These are phyloP conservation scores for Scheffersomyces stipitis DNA, from an alignment of 805 yeast genomes.

Conservation along the genomic window DNA sequence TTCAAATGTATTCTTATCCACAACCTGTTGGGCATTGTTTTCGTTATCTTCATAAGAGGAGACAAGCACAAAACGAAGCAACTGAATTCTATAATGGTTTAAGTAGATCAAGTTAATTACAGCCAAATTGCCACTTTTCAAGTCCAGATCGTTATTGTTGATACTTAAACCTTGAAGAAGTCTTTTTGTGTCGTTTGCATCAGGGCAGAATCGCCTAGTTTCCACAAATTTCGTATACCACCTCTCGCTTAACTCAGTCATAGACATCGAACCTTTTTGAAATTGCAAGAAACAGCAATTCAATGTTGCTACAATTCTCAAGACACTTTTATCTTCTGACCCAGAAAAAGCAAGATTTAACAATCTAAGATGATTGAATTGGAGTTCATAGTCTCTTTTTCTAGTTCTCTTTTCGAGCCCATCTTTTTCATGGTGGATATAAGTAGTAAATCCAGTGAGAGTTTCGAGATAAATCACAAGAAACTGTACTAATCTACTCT, in stretches of 20 bases:
- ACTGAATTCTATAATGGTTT: slow-evolving; percentile 16
- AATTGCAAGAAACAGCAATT: background rate
- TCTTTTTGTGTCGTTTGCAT: background rate
- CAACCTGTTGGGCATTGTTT: background rate
- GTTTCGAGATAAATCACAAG: background rate
- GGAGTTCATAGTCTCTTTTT: slow-evolving; percentile 19
- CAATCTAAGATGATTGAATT: slow-evolving; percentile 16
- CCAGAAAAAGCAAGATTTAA: slow-evolving; percentile 8
- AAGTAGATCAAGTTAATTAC: slow-evolving; percentile 10
- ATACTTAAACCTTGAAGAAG: slow-evolving; percentile 1
- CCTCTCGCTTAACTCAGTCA: background rate
- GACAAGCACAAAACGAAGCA: slow-evolving; percentile 8
- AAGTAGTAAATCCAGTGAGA: no score
- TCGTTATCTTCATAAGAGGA: slow-evolving; percentile 4
- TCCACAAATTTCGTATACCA: background rate
- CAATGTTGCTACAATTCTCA: slow-evolving; percentile 1
- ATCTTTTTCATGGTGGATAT: no score
- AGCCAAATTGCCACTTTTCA: background rate
- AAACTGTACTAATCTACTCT: background rate
- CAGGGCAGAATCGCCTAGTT: background rate
- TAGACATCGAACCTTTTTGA: background rate
- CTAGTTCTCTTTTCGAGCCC: no score
- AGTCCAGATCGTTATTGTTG: no score
- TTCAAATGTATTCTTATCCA: background rate
- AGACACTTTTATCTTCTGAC: background rate